These are phyloP conservation scores for Deuterostichococcus epilithicus DNA, from an alignment of 139 green algal genomes.

Conservation along the genomic window DNA sequence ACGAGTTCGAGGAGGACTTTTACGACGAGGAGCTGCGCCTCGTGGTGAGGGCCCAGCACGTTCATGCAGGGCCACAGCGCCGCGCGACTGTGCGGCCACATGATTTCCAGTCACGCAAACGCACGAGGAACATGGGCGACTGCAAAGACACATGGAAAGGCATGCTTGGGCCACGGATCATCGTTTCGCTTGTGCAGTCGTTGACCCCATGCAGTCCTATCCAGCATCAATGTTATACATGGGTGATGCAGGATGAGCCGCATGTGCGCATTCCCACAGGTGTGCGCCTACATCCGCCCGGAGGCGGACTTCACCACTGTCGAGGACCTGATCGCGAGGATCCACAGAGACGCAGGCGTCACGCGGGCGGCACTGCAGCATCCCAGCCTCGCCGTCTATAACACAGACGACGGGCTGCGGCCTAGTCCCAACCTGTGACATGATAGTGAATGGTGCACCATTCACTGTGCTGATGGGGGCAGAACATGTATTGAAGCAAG, in stretches of 20 bases:
- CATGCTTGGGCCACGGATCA: no score
- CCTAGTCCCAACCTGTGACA: no score
- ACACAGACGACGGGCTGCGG: background rate
- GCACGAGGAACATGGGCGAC: no score
- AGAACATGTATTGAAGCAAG: no score
- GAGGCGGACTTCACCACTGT: slow-evolving; percentile 80
- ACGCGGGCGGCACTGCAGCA: slow-evolving; percentile 47
- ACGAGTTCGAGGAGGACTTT: slow-evolving; percentile 76
- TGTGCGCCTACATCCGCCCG: slow-evolving; percentile 85
- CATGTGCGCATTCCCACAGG: slow-evolving; percentile 33
- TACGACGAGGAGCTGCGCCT: slow-evolving; percentile 73
- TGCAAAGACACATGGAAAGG: no score
- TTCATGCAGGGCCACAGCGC: slow-evolving; percentile 81
- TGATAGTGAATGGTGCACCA: no score
- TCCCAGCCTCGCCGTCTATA: background rate
- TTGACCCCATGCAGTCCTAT: background rate
- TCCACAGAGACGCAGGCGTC: slow-evolving; percentile 71
- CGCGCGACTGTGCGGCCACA: no score
- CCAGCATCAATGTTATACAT: background rate
- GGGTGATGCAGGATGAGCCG: no score
- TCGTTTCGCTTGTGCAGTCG: background rate
- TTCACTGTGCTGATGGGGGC: no score
- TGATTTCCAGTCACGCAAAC: no score
- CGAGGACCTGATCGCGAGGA: slow-evolving; percentile 69
- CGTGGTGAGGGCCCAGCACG: no score